phyloP scores from a whole-genome alignment of 2,329 filamentous ascomycete species.

The Cercospora sp. region DNA sequence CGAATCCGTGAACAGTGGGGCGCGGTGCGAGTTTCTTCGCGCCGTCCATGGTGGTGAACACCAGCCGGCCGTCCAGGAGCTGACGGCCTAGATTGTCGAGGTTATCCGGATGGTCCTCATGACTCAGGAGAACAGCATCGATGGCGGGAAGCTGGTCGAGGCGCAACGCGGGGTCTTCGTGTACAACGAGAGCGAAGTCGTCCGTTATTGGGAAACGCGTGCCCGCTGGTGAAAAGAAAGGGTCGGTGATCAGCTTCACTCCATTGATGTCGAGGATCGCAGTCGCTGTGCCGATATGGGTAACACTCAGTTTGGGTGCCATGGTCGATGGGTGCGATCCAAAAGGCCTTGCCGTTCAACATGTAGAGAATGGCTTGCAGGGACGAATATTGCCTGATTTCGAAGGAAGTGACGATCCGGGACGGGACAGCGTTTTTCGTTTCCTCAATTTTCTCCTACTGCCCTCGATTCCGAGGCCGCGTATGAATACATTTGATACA shows the following conservation, averaged over 20 bases:
- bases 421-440: too few species aligned
- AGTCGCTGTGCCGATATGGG: neutral
- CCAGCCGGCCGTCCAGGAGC: neutral
- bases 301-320: neutral
- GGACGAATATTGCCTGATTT: neutral
- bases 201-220: neutral
- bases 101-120: neutral
- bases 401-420: neutral
- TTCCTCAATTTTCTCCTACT: neutral
- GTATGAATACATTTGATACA: neutral
- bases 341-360: neutral
- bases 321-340: neutral
- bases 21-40: neutral
- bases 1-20: neutral
- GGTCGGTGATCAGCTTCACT: neutral
- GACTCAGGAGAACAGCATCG: neutral
- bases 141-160: neutral
- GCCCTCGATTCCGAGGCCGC: neutral
- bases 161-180: neutral
- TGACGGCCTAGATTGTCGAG: neutral
- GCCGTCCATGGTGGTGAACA: neutral
- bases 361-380: neutral
- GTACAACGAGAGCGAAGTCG: neutral
- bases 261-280: neutral
- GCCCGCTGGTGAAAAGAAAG: neutral